Conservation (phyloP, 805 yeast species). For the Teunomyces atbi region DNA sequence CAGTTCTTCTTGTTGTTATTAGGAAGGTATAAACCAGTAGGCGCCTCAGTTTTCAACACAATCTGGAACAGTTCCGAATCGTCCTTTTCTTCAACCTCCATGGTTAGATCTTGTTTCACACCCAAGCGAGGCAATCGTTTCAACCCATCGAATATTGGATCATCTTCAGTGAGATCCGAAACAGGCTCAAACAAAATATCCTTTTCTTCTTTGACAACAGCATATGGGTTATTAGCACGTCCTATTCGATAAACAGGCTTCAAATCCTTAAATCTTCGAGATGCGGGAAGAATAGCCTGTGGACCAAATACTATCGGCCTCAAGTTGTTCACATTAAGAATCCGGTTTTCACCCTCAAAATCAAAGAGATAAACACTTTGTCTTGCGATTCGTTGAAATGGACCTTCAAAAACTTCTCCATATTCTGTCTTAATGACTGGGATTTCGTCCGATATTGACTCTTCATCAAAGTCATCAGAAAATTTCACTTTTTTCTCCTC, state of each 20-base stretch:
- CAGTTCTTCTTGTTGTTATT: slow-evolving; percentile 68
- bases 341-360: slow-evolving; percentile 35
- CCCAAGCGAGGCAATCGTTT: slow-evolving; percentile 63
- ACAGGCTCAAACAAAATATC: slow-evolving; percentile 36
- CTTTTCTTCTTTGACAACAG: slow-evolving; percentile 28
- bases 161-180: slow-evolving; percentile 33
- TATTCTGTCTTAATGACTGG: background rate
- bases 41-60: slow-evolving; percentile 63
- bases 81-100: slow-evolving; percentile 41
- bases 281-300: slow-evolving; percentile 52
- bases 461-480: background rate
- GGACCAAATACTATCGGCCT: slow-evolving; percentile 55
- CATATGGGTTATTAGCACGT: slow-evolving; percentile 37
- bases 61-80: slow-evolving; percentile 44
- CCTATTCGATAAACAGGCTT: slow-evolving; percentile 50
- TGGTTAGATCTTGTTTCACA: slow-evolving; percentile 43
- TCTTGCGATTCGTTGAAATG: slow-evolving; percentile 57
- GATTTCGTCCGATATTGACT: background rate
- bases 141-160: slow-evolving; percentile 41
- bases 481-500: background rate
- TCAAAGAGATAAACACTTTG: slow-evolving; percentile 55
- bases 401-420: slow-evolving; percentile 55
- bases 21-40: slow-evolving; percentile 69
- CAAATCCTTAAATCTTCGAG: slow-evolving; percentile 52
- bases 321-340: slow-evolving; percentile 19